Evolutionary conservation across 2,329 filamentous ascomycete species (phyloP).

Genomic region (Colletotrichum navitas): DNA sequence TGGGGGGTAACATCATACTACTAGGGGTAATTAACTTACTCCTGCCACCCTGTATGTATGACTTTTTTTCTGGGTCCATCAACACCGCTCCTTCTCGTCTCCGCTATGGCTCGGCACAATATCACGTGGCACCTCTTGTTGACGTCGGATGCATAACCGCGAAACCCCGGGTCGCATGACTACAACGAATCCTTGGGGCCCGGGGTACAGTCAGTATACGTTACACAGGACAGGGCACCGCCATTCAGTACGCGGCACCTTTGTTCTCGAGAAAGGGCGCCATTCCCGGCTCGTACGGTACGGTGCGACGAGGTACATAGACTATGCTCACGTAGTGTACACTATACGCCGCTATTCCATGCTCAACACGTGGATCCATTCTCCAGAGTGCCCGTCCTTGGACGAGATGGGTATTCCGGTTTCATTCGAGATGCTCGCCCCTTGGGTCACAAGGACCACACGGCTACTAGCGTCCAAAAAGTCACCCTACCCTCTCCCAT

Average conservation of each 20-base stretch:
- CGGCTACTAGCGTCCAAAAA: not conserved
- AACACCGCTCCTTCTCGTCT: slow-evolving; percentile 29
- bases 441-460: slow-evolving; percentile 16
- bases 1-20: too few species aligned
- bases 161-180: slow-evolving; percentile 4
- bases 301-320: too few species aligned
- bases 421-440: slow-evolving; percentile 20
- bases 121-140: slow-evolving; percentile 23
- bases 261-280: not conserved
- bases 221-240: slow-evolving; percentile 8
- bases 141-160: slow-evolving; percentile 20
- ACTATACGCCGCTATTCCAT: slow-evolving; percentile 24
- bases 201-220: slow-evolving; percentile 7
- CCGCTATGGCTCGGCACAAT: not conserved
- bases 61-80: slow-evolving; percentile 22
- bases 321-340: not conserved
- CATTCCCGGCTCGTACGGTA: slow-evolving; percentile 11
- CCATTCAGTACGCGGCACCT: not conserved
- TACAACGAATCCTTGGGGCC: slow-evolving; percentile 6
- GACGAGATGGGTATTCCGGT: slow-evolving; percentile 6
- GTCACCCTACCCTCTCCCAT: too few species aligned
- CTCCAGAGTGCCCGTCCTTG: not conserved
- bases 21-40: too few species aligned
- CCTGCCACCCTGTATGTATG: not conserved
- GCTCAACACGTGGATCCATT: too few species aligned